Base-by-base conservation (phyloP, 1,139 yeast species). In the Magnusiomyces suaveolens region DNA sequence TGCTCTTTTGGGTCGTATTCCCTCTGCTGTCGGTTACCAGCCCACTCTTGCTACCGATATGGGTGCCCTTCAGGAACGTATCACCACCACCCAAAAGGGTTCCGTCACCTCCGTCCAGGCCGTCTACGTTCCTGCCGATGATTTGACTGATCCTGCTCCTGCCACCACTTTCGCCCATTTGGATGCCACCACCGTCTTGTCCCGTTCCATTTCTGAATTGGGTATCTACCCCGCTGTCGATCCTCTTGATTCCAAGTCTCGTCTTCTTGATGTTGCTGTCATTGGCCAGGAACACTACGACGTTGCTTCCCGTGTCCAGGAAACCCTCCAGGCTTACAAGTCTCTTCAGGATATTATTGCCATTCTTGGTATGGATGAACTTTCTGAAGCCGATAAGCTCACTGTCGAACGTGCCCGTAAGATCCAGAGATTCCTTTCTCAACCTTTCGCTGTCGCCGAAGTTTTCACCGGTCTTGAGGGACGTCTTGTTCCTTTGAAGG, bases 181-280 rank as follows among this genome's bases (percentile, higher is more conserved):
- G 84, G 98, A 92, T 76, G 98, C 98, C 72, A 92, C 97, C 75
- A 92, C 98, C 72, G 98, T 92, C 77, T 87, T 92, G 83, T 89
- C 97, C 70, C 90, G 98, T 84, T 90, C 97, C 82, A 92, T 92
- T 75, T 90, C 98, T 63, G 98, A 92, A 82, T 83, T 92, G 78
- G 98, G 98, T 89, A 92, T 92, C 76, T 92, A 92, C 89, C 98
- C 98, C 74, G 98, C 98, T 73, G 98, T 92, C 82, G 98, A 92
- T 80, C 98, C 98, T 73, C 87, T 92, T 77, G 98, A 92, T 79
- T 92, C 98, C 73, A 92, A 87, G 79, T 92, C 98, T 62, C 90
- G 98, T 85, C 87, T 92, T 76, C 84, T 92, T 75, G 98, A 92
- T 75, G 96, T 84, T 70, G 74, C 96, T 63, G 95, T 92, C 71